These are phyloP conservation scores for Zelopaecilomyces penicillatus DNA, from an alignment of 2,329 filamentous ascomycete species.

Conservation along the genomic window DNA sequence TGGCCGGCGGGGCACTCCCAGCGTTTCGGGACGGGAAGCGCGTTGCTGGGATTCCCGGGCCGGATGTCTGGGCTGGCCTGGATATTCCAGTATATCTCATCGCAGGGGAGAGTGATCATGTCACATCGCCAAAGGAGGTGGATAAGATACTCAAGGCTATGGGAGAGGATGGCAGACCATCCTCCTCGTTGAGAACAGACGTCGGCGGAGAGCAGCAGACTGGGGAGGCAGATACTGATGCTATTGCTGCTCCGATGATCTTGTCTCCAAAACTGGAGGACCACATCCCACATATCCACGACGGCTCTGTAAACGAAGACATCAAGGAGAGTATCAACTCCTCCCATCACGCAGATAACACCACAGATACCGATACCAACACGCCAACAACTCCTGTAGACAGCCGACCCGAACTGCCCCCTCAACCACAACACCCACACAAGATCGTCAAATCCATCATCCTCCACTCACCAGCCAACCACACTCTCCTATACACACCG, in stretches of 20 bases:
- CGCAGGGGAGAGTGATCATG: slow-evolving; percentile 64
- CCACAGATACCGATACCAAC: slow-evolving; percentile 15
- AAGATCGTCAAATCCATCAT: slow-evolving; percentile 59
- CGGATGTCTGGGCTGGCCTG: slow-evolving; percentile 63
- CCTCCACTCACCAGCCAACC: slow-evolving; percentile 69
- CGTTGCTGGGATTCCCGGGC: slow-evolving; percentile 58
- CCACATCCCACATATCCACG: slow-evolving; percentile 18
- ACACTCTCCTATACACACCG: slow-evolving; percentile 76
- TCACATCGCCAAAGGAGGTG: slow-evolving; percentile 66
- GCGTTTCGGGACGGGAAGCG: slow-evolving; percentile 44
- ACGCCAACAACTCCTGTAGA: slow-evolving; percentile 41
- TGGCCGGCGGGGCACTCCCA: slow-evolving; percentile 66
- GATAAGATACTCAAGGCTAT: slow-evolving; percentile 52
- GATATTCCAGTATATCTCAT: slow-evolving; percentile 69
- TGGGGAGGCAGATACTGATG: slow-evolving; percentile 30
- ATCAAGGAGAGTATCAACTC: slow-evolving; percentile 25
- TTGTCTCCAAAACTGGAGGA: slow-evolving; percentile 21
- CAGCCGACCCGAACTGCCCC: slow-evolving; percentile 32
- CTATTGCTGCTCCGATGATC: slow-evolving; percentile 38
- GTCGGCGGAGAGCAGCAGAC: slow-evolving; percentile 19
- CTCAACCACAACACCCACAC: slow-evolving; percentile 38
- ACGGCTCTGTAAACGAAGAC: slow-evolving; percentile 5
- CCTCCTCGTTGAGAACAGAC: not conserved
- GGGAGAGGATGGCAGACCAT: slow-evolving; percentile 7
- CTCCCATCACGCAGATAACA: not conserved